Percentiles rank a stretch among this genome's conserved stretches.
Conservation (phyloP, 805 yeast species). For the Ogataea minuta region DNA sequence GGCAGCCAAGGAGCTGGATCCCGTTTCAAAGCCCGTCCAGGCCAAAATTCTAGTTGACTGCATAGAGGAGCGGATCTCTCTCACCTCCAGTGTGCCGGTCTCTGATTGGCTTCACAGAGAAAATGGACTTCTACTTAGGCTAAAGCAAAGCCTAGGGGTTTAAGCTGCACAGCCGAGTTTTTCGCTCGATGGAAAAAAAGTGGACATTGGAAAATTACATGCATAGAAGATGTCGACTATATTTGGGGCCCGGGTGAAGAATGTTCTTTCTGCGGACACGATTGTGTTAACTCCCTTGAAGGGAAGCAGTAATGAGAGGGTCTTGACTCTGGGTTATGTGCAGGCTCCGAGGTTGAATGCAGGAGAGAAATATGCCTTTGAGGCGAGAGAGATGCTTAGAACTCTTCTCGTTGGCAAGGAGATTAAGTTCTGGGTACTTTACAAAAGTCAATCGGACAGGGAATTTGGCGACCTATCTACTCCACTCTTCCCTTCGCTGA, state of each 20-base stretch:
- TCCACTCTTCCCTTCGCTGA: conserved; percentile 60
- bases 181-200: neutral
- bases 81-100: neutral
- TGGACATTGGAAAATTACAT: conserved; percentile 1
- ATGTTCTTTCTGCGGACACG: conserved; percentile 71
- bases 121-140: conserved; percentile 23
- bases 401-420: conserved; percentile 62
- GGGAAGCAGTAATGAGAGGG: conserved; percentile 54
- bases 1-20: conserved; percentile 71
- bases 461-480: conserved; percentile 72
- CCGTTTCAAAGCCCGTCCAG: conserved; percentile 27
- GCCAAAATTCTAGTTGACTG: conserved; percentile 24
- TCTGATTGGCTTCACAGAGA: conserved; percentile 29
- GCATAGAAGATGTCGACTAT: conserved; percentile 26
- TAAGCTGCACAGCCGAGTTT: conserved; percentile 11
- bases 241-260: conserved; percentile 60
- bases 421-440: conserved; percentile 56
- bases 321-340: conserved; percentile 62
- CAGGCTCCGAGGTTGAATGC: conserved; percentile 50
- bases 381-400: conserved; percentile 61
- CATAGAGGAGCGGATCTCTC: conserved; percentile 21
- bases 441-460: conserved; percentile 51
- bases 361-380: conserved; percentile 51
- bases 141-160: conserved; percentile 18
- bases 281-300: conserved; percentile 55